Conservation (phyloP, 305 asterid genomes). For the Fraxinus platypoda region DNA sequence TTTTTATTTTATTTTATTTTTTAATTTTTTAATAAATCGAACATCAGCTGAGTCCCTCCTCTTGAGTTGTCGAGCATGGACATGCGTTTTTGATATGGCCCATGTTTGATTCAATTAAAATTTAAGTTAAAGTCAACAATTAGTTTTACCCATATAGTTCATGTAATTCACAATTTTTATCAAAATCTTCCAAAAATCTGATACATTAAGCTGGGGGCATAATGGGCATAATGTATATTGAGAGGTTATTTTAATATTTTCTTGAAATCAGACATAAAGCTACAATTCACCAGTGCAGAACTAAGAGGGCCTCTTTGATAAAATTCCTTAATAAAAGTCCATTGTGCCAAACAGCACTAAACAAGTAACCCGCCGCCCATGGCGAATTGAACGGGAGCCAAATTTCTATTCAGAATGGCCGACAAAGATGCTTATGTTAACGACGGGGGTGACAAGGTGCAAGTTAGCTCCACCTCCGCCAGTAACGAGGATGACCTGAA, state of each 20-base stretch:
- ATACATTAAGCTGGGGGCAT: not conserved
- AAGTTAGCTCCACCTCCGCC: slow-evolving; percentile 25
- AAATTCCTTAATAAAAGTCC: not conserved
- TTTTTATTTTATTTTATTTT: too few species aligned
- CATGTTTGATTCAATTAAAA: too few species aligned
- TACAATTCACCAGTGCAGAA: not conserved
- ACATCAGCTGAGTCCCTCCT: not conserved
- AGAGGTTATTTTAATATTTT: not conserved
- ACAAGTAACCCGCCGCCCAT: not conserved
- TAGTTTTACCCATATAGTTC: too few species aligned
- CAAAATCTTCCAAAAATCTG: too few species aligned
- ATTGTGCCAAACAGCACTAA: not conserved
- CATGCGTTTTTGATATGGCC: too few species aligned
- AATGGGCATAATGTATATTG: not conserved
- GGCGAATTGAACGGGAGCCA: not conserved
- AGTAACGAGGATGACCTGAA: slow-evolving; percentile 29
- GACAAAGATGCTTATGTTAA: slow-evolving; percentile 25
- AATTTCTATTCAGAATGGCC: slow-evolving; percentile 33
- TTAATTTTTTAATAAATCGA: too few species aligned
- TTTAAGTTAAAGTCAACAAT: too few species aligned
- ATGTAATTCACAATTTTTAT: too few species aligned
- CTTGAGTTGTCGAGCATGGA: not conserved
- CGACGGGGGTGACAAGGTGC: slow-evolving; percentile 27
- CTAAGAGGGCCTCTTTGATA: not conserved
- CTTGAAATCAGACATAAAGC: not conserved